Evolutionary conservation across 257 asterid species (phyloP).

Genomic region (Nemophila menziesii): DNA sequence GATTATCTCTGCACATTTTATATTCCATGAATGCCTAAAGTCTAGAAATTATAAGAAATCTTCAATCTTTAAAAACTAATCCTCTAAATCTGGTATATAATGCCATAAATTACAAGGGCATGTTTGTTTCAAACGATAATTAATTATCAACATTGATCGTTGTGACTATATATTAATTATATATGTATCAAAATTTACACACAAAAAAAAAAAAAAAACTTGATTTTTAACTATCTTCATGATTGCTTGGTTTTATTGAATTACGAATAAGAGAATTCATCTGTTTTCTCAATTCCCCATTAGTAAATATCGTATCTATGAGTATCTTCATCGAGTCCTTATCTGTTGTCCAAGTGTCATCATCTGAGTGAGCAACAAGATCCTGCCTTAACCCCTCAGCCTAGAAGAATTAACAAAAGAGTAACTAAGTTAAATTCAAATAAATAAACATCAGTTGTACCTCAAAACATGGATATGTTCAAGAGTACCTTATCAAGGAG

Average conservation of each 20-base stretch:
- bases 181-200: constrained; percentile 37
- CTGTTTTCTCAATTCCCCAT: constrained; percentile 65
- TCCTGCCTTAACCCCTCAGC: constrained; percentile 31
- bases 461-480: background rate
- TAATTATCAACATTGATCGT: too few species aligned
- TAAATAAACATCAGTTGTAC: background rate
- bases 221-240: too few species aligned
- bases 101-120: too few species aligned
- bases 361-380: constrained; percentile 20
- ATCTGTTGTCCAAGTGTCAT: constrained; percentile 15
- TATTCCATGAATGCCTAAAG: too few species aligned
- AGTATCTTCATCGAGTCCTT: constrained; percentile 49
- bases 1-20: too few species aligned
- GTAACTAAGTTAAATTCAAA: background rate
- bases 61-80: too few species aligned
- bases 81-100: too few species aligned
- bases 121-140: too few species aligned
- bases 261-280: constrained; percentile 40
- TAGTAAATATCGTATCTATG: constrained; percentile 36
- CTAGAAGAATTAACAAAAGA: constrained; percentile 19
- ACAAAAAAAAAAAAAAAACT: too few species aligned
- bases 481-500: constrained; percentile 3
- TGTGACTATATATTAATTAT: too few species aligned
- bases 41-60: too few species aligned
- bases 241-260: constrained; percentile 29